Conservation (phyloP, 108 stramenopile species). For the Cyclotella sp. region DNA sequence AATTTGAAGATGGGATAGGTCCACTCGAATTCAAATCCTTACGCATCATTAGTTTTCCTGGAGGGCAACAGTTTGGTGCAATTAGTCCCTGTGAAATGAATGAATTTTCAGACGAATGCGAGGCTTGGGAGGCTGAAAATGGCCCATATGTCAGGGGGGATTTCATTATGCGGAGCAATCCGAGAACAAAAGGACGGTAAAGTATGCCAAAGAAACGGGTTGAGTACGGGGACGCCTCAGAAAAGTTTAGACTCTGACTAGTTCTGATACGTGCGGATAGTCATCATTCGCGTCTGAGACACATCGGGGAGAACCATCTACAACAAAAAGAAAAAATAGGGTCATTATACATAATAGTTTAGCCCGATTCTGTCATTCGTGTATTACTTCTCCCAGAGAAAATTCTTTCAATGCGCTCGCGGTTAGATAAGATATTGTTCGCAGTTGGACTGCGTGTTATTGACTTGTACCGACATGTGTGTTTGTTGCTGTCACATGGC, state of each 20-base stretch:
- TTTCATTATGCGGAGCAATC: slow-evolving; percentile 81
- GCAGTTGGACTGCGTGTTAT: neutral
- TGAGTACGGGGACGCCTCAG: too few species aligned
- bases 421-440: neutral
- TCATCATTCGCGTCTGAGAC: too few species aligned
- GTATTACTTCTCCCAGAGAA: slow-evolving; percentile 15
- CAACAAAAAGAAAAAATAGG: too few species aligned
- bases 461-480: neutral
- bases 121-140: slow-evolving; percentile 83
- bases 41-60: slow-evolving; percentile 85
- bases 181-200: slow-evolving; percentile 76
- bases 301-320: too few species aligned
- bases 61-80: slow-evolving; percentile 93
- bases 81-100: slow-evolving; percentile 97
- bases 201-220: too few species aligned
- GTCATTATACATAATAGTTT: too few species aligned
- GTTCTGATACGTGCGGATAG: too few species aligned
- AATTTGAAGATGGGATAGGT: slow-evolving; percentile 86
- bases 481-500: neutral
- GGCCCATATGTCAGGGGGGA: slow-evolving; percentile 75
- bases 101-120: slow-evolving; percentile 91
- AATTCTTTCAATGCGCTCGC: slow-evolving; percentile 29
- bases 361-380: neutral
- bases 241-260: too few species aligned
- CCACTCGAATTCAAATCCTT: slow-evolving; percentile 73